Evolutionary conservation across 2,329 filamentous ascomycete species (phyloP), one percentile per base, ranked within the genome.

Genomic region (Ceratocystis cacaofunesta): DNA sequence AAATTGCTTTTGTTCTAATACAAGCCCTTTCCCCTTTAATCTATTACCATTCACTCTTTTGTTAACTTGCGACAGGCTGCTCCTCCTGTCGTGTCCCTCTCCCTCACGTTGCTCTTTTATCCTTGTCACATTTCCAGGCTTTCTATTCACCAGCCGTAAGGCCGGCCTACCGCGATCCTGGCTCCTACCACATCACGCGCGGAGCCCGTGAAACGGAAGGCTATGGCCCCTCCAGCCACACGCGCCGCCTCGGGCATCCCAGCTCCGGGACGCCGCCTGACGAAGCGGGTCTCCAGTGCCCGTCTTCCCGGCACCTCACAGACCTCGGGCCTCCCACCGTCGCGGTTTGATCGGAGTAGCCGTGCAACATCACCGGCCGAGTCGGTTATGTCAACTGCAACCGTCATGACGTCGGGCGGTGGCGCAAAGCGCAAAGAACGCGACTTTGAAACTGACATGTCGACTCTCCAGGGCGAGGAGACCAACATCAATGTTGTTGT

Each of bases 401-500:
- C 64, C 3, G 17, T 22, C 28, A 75, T 80, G 41, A 75, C 82
- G 32, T 79, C 80, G 62, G 75, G 81, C 41, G 83, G 85, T 28
- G 41, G 85, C 28, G 41, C 50, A 57, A 96, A 96, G 78, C 86
- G 92, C 72, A 96, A 96, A 75, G 89, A 94, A 70, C 84, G 89
- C 72, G 89, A 95, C 46, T 92, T 87, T 72, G 92, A 92, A 57
- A 75, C 82, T 5, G 85, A 89, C 41, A 58, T 68, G 46, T 52
- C 48, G 6, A 74, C 79, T 2, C 81, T 84, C 58, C 76, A 76
- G 65, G 82, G 82, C 63, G 86, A 92, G 71, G 91, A 95, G 75
- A 97, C 92, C 6, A 99, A 96, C 74, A 99, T 99, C 76, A 94
- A 95, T 73, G 94, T 99, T 60, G 92, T 97, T 43, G 95, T 99